Base-by-base conservation (phyloP, 2,329 filamentous ascomycete species). In the Botryotinia globosa region DNA sequence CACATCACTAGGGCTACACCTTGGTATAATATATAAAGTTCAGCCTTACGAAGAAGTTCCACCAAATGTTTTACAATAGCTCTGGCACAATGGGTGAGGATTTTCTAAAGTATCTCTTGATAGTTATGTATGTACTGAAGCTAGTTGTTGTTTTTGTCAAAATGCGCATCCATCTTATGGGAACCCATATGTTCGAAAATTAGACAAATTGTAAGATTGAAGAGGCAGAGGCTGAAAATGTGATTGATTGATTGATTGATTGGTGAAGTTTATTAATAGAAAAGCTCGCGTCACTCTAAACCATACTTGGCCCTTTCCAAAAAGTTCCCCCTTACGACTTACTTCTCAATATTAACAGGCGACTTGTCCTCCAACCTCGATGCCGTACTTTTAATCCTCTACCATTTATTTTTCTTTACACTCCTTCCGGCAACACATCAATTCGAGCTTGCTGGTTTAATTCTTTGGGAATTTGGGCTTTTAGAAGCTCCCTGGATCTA, bases 371-470 rank as follows among this genome's bases (percentile, higher is more conserved):
- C 74, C 73, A 65, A 72, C 74, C 77, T 75, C 77, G 66, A 78
- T 78, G 76, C 74, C 74, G 54, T 70, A 74, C 75, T 77, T 79
- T 77, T 78, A 77, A 78, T 77, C 63, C 58, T 73, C 72, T 20
- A 61, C 72, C 72, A 66, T 74, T 69, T 76, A 65, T 77, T 77
- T 74, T 76, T 77, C 71, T 75, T 75, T 74, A 75, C 76, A 75
- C 77, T 79, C 76, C 72, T 65, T 76, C 69, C 74, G 63, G 73
- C 68, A 73, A 72, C 73, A 74, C 73, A 61, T 73, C 64, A 73
- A 48, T 74, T 59, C 45, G 56, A 58, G 39, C 56, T 69, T 69
- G 58, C 63, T 61, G 75, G 75, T 76, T 69, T 62, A 64, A 73
- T 63, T 32, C 74, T 75, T 67, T 74, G 70, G 74, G 74, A 72